Evolutionary conservation across 1,284 basidiomycete genomes (phyloP), one percentile per base, ranked within the genome.

Genomic region (Paramarasmius palmivorus): DNA sequence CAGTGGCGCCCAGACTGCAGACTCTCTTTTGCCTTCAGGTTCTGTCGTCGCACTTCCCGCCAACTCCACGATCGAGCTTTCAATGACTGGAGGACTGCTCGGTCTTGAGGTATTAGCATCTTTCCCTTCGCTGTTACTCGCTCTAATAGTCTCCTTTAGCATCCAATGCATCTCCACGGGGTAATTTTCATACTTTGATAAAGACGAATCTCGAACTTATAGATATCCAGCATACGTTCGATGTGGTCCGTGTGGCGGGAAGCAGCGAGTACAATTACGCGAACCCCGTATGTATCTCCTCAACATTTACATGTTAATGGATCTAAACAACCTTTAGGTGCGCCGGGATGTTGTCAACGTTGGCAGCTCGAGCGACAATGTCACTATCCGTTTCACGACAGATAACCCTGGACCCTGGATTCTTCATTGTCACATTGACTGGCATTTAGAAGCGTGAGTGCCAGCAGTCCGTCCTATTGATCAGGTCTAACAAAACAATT

Each of bases 271-370:
- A 69, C 52, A 77, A 79, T 62, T 75, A 67, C 57, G 50, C 55
- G 9, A 73, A 78, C 52, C 76, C 77, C 2, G 64, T 68, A 12
- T 65, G 70, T 32, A 59, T 69, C 4, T 56, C 61, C 20, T 61
- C 57, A 2, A 57, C 61, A 47, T 68, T 46, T 34, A 23, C 10
- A 10, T 17, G 12, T 40, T 17, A 14, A 14, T 37, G 36, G 17
- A 14, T 19, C 9, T 40, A 17, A 40, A 15, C 17, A 2, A 3
- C 19, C 17, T 2, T 17, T 17, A 53, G 44, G 15, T 50, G 23
- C 67, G 68, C 26, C 62, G 72, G n/a, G 73, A 74, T 44, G 64
- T 65, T 5, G 59, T 64, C 20, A 65, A 56, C 20, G 47, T 35
- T 14, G 26, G 47, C 10, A 25, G 25, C 15, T 6, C 29, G 12